A percentile compares a stretch with the other conserved stretches of the same genome.
Evolutionary conservation across 208 protist genomes (phyloP).

Genomic region (Crithidia sp.): DNA sequence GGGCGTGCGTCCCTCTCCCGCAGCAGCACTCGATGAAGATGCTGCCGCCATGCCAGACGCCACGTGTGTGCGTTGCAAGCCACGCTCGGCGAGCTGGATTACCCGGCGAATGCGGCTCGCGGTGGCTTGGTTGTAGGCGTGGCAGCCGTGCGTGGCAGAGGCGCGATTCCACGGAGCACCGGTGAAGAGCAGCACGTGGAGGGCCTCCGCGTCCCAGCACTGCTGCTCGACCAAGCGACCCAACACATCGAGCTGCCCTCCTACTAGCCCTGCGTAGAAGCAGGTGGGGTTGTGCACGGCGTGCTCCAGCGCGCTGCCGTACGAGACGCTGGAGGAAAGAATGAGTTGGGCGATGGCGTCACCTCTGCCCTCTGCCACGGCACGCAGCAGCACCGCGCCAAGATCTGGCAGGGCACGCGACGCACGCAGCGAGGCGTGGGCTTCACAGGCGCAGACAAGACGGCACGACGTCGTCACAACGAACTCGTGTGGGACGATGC

Average conservation of each 20-base stretch:
- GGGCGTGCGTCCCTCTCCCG: background rate
- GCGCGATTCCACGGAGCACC: constrained; percentile 27
- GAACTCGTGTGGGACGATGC: constrained; percentile 72
- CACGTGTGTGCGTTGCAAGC: background rate
- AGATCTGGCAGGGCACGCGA: constrained; percentile 77
- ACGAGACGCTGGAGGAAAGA: constrained; percentile 70
- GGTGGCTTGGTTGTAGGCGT: constrained; percentile 25
- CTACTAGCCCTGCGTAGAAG: constrained; percentile 71
- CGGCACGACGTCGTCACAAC: constrained; percentile 79
- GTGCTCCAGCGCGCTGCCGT: constrained; percentile 47
- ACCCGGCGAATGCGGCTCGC: constrained; percentile 22
- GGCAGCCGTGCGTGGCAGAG: constrained; percentile 18
- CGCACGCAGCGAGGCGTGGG: constrained; percentile 39
- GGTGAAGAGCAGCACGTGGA: constrained; percentile 65
- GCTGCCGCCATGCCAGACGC: no score
- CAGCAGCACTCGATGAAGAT: background rate
- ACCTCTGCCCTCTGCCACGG: constrained; percentile 60
- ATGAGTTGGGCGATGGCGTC: constrained; percentile 65
- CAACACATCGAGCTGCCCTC: constrained; percentile 70
- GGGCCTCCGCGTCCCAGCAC: constrained; percentile 68
- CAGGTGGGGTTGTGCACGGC: constrained; percentile 37
- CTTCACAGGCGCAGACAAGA: constrained; percentile 71
- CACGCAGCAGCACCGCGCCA: constrained; percentile 65
- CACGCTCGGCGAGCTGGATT: constrained; percentile 23
- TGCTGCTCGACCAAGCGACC: constrained; percentile 55